A percentile compares a stretch with the other conserved stretches of the same genome.
These are phyloP conservation scores for Alternaria sp. DNA, from an alignment of 2,329 filamentous ascomycete genomes.

Conservation along the genomic window DNA sequence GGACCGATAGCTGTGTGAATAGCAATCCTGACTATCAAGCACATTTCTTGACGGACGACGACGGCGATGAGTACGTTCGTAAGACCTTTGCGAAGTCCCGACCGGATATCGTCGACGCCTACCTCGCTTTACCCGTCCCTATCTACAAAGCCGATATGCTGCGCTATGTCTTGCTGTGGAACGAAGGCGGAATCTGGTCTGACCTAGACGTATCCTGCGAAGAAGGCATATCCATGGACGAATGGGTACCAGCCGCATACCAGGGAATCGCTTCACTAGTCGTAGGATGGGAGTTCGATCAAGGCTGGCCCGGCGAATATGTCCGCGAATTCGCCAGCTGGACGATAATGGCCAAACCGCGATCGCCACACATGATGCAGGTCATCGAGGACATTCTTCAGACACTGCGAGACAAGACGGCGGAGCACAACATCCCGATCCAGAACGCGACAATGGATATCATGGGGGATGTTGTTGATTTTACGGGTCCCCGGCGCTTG, in stretches of 20 bases:
- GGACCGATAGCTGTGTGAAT: slow-evolving; percentile 42
- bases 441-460: slow-evolving; percentile 23
- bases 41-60: slow-evolving; percentile 41
- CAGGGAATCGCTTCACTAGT: slow-evolving; percentile 40
- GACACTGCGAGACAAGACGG: slow-evolving; percentile 14
- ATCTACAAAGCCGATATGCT: slow-evolving; percentile 54
- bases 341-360: slow-evolving; percentile 39
- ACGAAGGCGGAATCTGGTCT: slow-evolving; percentile 52
- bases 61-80: slow-evolving; percentile 42
- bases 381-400: slow-evolving; percentile 39
- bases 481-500: slow-evolving; percentile 37
- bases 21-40: slow-evolving; percentile 38
- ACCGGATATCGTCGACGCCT: slow-evolving; percentile 49
- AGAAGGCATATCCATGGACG: slow-evolving; percentile 30
- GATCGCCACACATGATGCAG: slow-evolving; percentile 29
- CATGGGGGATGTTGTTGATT: slow-evolving; percentile 38
- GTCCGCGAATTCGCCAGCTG: slow-evolving; percentile 39
- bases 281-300: slow-evolving; percentile 51
- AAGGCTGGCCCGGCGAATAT: slow-evolving; percentile 24
- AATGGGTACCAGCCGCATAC: slow-evolving; percentile 49
- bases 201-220: slow-evolving; percentile 52
- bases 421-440: slow-evolving; percentile 20
- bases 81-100: slow-evolving; percentile 38
- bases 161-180: slow-evolving; percentile 51
- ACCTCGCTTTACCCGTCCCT: slow-evolving; percentile 43